Conservation (phyloP, 345 rosid species). For the Ricinus communis region DNA sequence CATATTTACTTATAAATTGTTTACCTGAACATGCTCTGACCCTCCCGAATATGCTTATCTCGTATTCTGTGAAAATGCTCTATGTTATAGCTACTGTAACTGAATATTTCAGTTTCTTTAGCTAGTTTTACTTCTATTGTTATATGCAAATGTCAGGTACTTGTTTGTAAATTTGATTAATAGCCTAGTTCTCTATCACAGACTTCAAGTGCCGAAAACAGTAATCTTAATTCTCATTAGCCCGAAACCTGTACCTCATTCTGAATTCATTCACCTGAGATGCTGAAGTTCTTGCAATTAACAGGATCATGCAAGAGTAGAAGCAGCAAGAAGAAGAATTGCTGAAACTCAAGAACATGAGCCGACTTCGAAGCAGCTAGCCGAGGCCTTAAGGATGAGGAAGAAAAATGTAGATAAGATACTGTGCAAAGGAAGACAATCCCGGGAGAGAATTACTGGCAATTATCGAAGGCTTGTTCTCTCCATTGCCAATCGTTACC, state of each 20-base stretch:
- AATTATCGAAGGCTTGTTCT: slow-evolving; percentile 48
- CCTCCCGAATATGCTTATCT: no score
- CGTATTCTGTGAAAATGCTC: no score
- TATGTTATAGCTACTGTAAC: no score
- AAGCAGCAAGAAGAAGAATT: slow-evolving; percentile 36
- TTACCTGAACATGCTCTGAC: no score
- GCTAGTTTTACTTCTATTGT: no score
- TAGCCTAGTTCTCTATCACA: neutral
- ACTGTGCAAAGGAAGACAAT: slow-evolving; percentile 42
- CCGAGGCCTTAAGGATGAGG: slow-evolving; percentile 27
- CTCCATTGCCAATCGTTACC: slow-evolving; percentile 50
- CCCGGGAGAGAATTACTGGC: slow-evolving; percentile 42
- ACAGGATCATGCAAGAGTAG: slow-evolving; percentile 54
- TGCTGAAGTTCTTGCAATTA: slow-evolving; percentile 14
- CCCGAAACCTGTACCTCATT: no score
- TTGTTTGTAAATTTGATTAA: no score
- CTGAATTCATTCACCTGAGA: neutral
- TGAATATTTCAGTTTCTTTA: no score
- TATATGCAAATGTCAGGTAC: no score
- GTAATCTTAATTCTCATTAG: no score
- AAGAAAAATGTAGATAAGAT: slow-evolving; percentile 38
- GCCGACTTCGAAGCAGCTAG: slow-evolving; percentile 32
- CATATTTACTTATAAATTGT: no score
- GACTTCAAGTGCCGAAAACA: no score
- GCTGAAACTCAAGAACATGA: slow-evolving; percentile 27